phyloP scores from a whole-genome alignment of 2,329 filamentous ascomycete genomes.

The Lecanosticta acicola region DNA sequence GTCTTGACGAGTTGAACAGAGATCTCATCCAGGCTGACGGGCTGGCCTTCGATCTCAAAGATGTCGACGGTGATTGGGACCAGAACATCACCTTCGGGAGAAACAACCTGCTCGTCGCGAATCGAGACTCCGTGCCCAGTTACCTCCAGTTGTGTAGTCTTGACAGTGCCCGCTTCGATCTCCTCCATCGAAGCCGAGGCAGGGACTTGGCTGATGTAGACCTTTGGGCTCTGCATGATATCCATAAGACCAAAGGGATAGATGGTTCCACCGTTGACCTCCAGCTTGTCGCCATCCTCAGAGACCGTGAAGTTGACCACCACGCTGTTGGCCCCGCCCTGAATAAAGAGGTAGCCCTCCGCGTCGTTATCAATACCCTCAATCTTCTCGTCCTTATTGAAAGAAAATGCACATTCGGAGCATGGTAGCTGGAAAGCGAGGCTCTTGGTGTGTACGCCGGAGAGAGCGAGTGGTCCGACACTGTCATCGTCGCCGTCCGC shows the following conservation, averaged over 20 bases:
- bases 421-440: conserved; percentile 50
- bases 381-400: conserved; percentile 23
- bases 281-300: conserved; percentile 43
- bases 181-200: conserved; percentile 20
- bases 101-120: conserved; percentile 41
- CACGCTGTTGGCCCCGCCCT: conserved; percentile 30
- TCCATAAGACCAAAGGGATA: conserved; percentile 40
- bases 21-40: conserved; percentile 51
- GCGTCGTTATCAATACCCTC: conserved; percentile 20
- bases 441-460: conserved; percentile 34
- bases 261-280: conserved; percentile 57
- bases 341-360: conserved; percentile 27
- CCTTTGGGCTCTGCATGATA: conserved; percentile 7
- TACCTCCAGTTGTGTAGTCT: conserved; percentile 33
- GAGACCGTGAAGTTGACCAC: conserved; percentile 50
- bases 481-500: conserved; percentile 36
- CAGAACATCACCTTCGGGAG: conserved; percentile 49
- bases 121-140: conserved; percentile 33
- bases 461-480: conserved; percentile 4
- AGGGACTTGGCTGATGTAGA: conserved; percentile 26
- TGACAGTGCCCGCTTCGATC: conserved; percentile 23
- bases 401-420: conserved; percentile 47
- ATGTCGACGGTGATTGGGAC: conserved; percentile 54
- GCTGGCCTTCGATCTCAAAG: conserved; percentile 51
- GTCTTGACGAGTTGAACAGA: conserved; percentile 59